These are phyloP conservation scores for Suhomyces chickasaworum DNA, from an alignment of 1,139 yeast genomes.

Conservation along the genomic window DNA sequence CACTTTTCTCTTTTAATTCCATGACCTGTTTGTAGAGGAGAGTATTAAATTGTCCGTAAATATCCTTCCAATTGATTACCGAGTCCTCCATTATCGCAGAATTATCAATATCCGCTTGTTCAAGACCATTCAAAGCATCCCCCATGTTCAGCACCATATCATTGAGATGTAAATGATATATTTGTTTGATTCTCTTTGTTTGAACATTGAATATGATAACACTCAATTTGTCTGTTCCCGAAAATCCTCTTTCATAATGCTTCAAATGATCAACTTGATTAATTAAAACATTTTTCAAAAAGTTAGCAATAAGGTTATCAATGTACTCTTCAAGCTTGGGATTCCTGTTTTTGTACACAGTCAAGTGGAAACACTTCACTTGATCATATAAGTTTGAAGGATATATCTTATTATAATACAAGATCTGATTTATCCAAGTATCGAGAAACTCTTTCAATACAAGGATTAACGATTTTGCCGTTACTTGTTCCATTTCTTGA, in stretches of 20 bases:
- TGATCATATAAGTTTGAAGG: constrained; percentile 42
- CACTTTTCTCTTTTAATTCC: constrained; percentile 21
- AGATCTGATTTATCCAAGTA: constrained; percentile 48
- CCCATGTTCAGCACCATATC: constrained; percentile 25
- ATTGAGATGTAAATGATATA: constrained; percentile 35
- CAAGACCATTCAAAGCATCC: constrained; percentile 17
- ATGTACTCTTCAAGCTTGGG: constrained; percentile 45
- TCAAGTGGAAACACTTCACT: constrained; percentile 40
- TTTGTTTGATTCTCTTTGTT: constrained; percentile 21
- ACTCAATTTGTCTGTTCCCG: constrained; percentile 24
- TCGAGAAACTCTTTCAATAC: constrained; percentile 42
- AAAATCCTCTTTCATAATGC: constrained; percentile 4
- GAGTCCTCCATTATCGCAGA: constrained; percentile 27
- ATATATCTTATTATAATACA: constrained; percentile 48
- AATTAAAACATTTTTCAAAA: constrained; percentile 20
- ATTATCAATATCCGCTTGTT: constrained; percentile 12
- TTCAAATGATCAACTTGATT: neutral
- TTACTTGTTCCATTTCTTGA: constrained; percentile 17
- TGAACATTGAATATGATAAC: constrained; percentile 29
- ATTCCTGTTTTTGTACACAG: constrained; percentile 44
- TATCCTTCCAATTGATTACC: constrained; percentile 35
- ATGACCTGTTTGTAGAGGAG: constrained; percentile 35
- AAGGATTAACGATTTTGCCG: constrained; percentile 33
- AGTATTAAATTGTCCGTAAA: constrained; percentile 36
- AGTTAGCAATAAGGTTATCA: constrained; percentile 29